Percentiles rank a stretch among this genome's conserved stretches.
phyloP scores from a whole-genome alignment of 768 basidiomycete genomes.

The Naganishia randhawae region DNA sequence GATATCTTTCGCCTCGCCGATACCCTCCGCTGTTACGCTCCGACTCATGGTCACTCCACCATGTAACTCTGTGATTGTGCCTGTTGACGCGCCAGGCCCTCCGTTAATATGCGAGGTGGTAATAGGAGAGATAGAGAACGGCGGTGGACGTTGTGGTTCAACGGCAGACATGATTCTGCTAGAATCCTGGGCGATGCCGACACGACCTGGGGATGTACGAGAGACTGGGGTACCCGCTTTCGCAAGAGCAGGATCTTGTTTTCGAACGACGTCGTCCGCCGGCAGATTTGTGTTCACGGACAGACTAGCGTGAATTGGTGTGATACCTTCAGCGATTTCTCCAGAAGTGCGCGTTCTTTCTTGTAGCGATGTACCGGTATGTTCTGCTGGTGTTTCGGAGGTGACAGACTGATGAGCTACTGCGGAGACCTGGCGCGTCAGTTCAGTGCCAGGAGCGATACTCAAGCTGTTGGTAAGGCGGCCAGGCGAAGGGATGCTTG shows the following conservation, averaged over 20 bases:
- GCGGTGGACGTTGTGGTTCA: conserved; percentile 1
- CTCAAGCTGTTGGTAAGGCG: not conserved
- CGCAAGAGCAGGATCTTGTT: not conserved
- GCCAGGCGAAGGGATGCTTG: not conserved
- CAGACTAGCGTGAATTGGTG: not conserved
- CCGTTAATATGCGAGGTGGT: not conserved
- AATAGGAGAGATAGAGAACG: conserved; percentile 4
- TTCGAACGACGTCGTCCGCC: not conserved
- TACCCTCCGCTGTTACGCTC: conserved; percentile 17
- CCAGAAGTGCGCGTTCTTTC: not conserved
- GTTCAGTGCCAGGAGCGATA: not conserved
- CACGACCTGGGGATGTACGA: not conserved
- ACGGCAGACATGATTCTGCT: conserved; percentile 18
- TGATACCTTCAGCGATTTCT: not conserved
- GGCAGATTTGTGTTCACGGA: not conserved
- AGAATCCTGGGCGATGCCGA: not conserved
- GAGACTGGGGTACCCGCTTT: not conserved
- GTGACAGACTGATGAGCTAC: too few species aligned
- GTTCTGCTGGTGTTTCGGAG: too few species aligned
- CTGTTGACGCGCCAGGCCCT: not conserved
- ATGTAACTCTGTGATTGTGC: not conserved
- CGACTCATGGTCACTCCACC: conserved; percentile 21
- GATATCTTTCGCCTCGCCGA: conserved; percentile 8
- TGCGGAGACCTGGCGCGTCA: too few species aligned
- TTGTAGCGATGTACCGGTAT: too few species aligned